phyloP scores from a whole-genome alignment of 1,284 basidiomycete genomes.

The Boletus subluridellus region DNA sequence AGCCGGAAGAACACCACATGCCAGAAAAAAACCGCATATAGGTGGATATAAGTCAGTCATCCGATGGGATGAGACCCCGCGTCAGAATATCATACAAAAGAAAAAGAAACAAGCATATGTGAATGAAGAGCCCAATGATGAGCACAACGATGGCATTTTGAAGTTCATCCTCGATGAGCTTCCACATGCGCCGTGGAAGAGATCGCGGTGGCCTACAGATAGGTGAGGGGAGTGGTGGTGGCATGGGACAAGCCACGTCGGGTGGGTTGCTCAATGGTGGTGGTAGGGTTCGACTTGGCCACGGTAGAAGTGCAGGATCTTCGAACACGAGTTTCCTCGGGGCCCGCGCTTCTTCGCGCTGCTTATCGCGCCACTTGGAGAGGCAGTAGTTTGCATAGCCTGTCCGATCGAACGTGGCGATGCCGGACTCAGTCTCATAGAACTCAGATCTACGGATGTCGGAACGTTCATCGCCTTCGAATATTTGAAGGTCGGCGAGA shows the following conservation, averaged over 20 bases:
- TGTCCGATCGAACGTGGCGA: conserved; percentile 26
- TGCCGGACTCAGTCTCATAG: conserved; percentile 31
- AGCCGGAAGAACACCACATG: conserved; percentile 16
- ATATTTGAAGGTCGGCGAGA: conserved; percentile 19
- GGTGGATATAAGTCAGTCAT: conserved; percentile 16
- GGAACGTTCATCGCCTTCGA: conserved; percentile 15
- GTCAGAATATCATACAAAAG: conserved; percentile 33
- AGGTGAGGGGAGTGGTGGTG: background rate
- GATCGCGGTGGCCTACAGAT: conserved; percentile 6
- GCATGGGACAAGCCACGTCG: background rate
- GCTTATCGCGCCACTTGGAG: conserved; percentile 29
- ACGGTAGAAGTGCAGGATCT: conserved; percentile 16
- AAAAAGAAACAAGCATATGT: conserved; percentile 29
- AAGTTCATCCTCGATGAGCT: conserved; percentile 29
- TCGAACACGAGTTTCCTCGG: conserved; percentile 25
- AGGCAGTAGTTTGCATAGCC: conserved; percentile 31
- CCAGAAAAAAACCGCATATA: background rate
- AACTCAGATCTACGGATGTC: conserved; percentile 26
- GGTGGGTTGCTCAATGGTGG: background rate
- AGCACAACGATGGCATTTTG: conserved; percentile 29
- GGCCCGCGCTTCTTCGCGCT: conserved; percentile 20
- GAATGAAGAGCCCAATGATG: conserved; percentile 25
- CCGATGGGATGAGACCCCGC: conserved; percentile 25
- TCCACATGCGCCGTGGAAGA: conserved; percentile 15
- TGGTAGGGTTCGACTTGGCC: conserved; percentile 19